Percentiles rank a stretch among this genome's conserved stretches.
These are phyloP conservation scores for Litsea cubeba DNA, from an alignment of 164 flowering plant genomes.

Conservation along the genomic window DNA sequence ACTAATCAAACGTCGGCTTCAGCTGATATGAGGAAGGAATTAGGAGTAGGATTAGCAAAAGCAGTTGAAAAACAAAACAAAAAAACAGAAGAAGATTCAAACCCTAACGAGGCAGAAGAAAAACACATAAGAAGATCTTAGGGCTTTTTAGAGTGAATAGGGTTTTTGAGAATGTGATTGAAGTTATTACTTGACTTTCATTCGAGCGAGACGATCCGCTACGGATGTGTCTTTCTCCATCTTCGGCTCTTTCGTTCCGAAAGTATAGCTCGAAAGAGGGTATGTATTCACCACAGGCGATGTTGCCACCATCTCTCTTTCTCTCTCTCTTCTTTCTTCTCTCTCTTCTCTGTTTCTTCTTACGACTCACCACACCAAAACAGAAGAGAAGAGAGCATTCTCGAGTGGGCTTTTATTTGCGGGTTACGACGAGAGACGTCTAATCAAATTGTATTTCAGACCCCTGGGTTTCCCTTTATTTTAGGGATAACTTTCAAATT, in stretches of 20 bases:
- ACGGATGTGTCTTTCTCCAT: conserved; percentile 98
- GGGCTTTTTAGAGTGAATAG: neutral
- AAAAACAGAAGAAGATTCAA: neutral
- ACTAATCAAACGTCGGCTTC: neutral
- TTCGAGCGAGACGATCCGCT: conserved; percentile 97
- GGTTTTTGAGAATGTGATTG: neutral
- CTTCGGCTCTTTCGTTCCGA: conserved; percentile 96
- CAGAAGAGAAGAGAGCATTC: too few species aligned
- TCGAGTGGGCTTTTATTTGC: too few species aligned
- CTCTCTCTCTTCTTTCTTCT: too few species aligned
- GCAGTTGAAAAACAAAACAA: neutral
- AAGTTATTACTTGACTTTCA: conserved; percentile 81
- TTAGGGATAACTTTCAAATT: too few species aligned
- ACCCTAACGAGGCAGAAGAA: neutral
- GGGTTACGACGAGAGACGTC: too few species aligned
- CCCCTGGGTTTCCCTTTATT: too few species aligned
- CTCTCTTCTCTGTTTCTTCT: neutral
- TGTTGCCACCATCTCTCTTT: conserved; percentile 11
- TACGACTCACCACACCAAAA: neutral
- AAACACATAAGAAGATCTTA: too few species aligned
- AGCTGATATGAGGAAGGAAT: neutral
- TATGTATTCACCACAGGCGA: conserved; percentile 58
- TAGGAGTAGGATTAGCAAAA: too few species aligned
- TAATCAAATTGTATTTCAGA: too few species aligned
- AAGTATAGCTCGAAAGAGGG: conserved; percentile 92